phyloP scores from a whole-genome alignment of 805 yeast species.

The Sugiyamaella qingdaonensis region DNA sequence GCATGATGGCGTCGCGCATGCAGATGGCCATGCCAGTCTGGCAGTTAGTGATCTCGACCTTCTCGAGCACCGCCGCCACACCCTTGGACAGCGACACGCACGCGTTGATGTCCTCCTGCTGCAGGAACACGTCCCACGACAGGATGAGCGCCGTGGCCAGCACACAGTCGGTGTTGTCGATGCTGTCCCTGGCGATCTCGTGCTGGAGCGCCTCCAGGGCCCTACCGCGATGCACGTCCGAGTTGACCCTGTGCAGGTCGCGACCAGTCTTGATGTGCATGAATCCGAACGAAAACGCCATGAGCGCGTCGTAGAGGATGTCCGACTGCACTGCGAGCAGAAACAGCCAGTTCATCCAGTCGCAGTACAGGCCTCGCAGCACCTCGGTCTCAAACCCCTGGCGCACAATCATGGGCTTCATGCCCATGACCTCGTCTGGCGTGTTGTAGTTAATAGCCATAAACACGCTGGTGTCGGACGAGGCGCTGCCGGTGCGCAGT shows the following conservation, averaged over 20 bases:
- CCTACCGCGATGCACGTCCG: conserved; percentile 23
- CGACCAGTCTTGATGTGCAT: conserved; percentile 21
- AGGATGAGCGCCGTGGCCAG: conserved; percentile 25
- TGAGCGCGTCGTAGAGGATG: conserved; percentile 25
- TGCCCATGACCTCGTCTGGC: conserved; percentile 3
- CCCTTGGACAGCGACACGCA: conserved; percentile 28
- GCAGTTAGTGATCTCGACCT: conserved; percentile 17
- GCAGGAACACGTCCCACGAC: conserved; percentile 30
- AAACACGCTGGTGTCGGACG: background rate
- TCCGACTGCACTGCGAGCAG: conserved; percentile 21
- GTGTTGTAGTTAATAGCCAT: background rate
- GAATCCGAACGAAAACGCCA: conserved; percentile 27
- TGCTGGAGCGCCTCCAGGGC: conserved; percentile 24
- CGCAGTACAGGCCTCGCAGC: conserved; percentile 22
- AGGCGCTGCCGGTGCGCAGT: background rate
- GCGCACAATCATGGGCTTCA: conserved; percentile 17
- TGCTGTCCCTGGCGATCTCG: conserved; percentile 15
- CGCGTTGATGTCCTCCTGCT: conserved; percentile 24
- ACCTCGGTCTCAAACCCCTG: conserved; percentile 28
- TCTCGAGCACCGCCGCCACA: conserved; percentile 27
- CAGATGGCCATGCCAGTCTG: conserved; percentile 25
- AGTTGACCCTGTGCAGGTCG: conserved; percentile 10
- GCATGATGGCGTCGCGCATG: conserved; percentile 29
- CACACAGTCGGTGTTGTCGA: conserved; percentile 21
- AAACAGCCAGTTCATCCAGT: conserved; percentile 24